Evolutionary conservation across 371 early-diverging fungal species (phyloP).

Genomic region (Actinomortierella ambigua): DNA sequence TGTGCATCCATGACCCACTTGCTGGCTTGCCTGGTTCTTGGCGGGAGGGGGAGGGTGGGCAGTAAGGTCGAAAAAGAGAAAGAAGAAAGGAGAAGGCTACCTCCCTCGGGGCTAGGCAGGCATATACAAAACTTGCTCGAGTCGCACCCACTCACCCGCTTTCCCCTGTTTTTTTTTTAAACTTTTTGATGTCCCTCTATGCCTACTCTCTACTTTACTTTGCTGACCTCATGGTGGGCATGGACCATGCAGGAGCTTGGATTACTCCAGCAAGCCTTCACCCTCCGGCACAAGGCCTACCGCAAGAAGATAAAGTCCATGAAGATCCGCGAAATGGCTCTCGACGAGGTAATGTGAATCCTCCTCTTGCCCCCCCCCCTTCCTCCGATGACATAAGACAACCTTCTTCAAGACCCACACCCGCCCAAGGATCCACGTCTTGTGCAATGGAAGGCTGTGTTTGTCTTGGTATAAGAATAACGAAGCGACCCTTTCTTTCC

Average conservation of each 20-base stretch:
- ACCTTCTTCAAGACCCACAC: no score
- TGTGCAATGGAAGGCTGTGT: no score
- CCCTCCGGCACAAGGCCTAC: slow-evolving; percentile 27
- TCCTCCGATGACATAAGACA: not conserved
- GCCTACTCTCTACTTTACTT: not conserved
- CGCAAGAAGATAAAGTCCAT: slow-evolving; percentile 39
- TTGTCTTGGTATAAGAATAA: no score
- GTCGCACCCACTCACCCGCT: no score
- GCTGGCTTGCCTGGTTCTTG: not conserved
- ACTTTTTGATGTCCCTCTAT: no score
- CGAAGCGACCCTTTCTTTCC: no score
- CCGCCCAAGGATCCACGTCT: no score
- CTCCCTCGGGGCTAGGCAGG: not conserved
- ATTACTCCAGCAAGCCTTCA: slow-evolving; percentile 30
- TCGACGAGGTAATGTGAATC: slow-evolving; percentile 27
- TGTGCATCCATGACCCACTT: slow-evolving; percentile 1
- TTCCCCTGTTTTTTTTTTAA: no score
- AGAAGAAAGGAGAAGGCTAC: not conserved
- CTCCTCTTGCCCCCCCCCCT: not conserved
- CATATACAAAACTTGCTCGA: no score
- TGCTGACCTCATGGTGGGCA: not conserved
- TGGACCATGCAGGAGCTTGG: slow-evolving; percentile 30
- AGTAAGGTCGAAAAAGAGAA: not conserved
- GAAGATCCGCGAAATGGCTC: slow-evolving; percentile 33
- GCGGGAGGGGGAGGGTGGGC: no score